phyloP scores from a whole-genome alignment of 2,329 filamentous ascomycete species.

The Epichloe glyceriae region DNA sequence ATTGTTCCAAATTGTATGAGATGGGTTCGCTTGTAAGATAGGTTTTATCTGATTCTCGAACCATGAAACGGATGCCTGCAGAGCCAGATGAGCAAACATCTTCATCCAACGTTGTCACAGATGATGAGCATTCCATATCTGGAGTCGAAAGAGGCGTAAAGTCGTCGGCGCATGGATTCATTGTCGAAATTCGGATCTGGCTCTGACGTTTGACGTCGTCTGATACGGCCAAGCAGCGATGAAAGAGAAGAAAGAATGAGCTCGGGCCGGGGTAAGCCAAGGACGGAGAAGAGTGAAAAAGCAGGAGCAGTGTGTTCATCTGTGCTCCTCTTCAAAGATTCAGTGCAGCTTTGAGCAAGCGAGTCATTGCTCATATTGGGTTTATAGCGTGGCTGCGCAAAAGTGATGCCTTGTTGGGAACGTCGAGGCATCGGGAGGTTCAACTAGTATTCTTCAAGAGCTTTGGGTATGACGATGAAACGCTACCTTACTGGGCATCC shows the following conservation, averaged over 20 bases:
- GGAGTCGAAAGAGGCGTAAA: slow-evolving; percentile 3
- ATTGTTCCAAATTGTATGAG: background rate
- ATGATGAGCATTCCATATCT: background rate
- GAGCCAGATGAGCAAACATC: background rate
- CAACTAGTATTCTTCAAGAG: background rate
- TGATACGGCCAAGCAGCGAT: background rate
- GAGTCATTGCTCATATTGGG: background rate
- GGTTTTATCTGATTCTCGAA: background rate
- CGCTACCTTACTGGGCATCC: background rate
- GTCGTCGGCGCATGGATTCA: slow-evolving; percentile 6
- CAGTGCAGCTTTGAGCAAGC: background rate
- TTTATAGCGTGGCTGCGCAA: background rate
- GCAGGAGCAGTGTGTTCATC: background rate
- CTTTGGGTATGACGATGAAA: background rate
- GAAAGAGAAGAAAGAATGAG: background rate
- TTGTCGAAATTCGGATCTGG: background rate
- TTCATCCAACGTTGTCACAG: background rate
- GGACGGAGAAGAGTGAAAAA: background rate
- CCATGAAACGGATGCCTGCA: background rate
- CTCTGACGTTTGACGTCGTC: background rate
- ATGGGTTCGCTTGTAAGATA: background rate
- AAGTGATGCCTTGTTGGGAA: background rate
- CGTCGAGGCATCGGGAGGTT: background rate
- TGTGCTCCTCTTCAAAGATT: background rate
- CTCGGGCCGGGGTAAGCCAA: background rate